These are phyloP conservation scores for Phytophthora vignae DNA, from an alignment of 352 stramenopile species.

Conservation along the genomic window DNA sequence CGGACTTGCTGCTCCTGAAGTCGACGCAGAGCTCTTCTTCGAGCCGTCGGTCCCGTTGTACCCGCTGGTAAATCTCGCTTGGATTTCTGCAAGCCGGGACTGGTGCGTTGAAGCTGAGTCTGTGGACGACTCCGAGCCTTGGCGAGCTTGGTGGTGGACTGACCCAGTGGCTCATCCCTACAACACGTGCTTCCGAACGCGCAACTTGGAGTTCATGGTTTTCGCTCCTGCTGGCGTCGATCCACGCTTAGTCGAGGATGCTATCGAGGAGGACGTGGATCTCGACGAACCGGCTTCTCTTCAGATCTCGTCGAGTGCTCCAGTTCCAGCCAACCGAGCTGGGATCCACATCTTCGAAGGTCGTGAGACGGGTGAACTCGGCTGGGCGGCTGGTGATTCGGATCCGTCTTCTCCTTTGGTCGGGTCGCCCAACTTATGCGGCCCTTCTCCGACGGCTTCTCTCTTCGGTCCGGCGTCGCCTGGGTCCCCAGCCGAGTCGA, in stretches of 20 bases:
- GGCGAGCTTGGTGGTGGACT: background rate
- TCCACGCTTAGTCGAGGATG: background rate
- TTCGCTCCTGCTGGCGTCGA: background rate
- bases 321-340: background rate
- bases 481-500: background rate
- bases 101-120: background rate
- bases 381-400: background rate
- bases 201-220: background rate
- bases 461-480: background rate
- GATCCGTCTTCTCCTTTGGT: background rate
- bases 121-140: background rate
- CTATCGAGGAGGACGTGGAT: background rate
- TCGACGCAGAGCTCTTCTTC: background rate
- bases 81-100: background rate
- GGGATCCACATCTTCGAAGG: background rate
- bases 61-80: background rate
- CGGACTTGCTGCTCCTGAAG: no score
- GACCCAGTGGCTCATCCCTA: background rate
- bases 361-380: background rate
- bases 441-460: background rate
- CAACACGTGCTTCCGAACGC: background rate
- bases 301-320: background rate
- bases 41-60: background rate
- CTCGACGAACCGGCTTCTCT: background rate
- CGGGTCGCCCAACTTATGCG: background rate